Evolutionary conservation across 371 early-diverging fungal species (phyloP), one percentile per base, ranked within the genome.

Genomic region (Syncephalastrum monosporum): DNA sequence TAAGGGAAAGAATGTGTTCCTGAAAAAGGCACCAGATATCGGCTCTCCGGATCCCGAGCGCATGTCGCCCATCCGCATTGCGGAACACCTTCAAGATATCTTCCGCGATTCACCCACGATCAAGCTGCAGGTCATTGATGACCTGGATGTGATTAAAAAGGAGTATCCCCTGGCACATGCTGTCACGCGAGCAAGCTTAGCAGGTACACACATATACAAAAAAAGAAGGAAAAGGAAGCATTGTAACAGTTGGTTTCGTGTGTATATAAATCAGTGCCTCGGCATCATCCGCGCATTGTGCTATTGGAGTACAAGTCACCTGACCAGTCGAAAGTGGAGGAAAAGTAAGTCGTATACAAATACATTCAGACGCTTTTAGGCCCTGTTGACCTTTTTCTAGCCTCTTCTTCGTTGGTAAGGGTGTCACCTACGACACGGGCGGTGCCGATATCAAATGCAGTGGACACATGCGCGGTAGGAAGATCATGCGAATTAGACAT

Each of bases 401-500:
- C 65, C 68, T 93, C 16, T 94, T 85, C 75, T 83, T 95, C 63
- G 88, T 93, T 23, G 95, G 95, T 47, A 95, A 95, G 72, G 95
- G 95, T 65, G 91, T 94, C 7, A 92, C 92, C 17, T 94, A 87
- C 63, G 94, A 94, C 64, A 93, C 93, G 29, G 95, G 95, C 50
- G 95, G 95, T 70, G 88, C 90, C 53, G 90, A 92, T 67, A 79
- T 95, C 61, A 95, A 95, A 75, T 77, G 82, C 51, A 85, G 88
- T 49, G 94, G 91, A 46, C 75, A 79, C 52, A 94, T 94, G 94
- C 81, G 92, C 50, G 91, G 91, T 62, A 65, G 48, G 50, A 15
- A 16, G 5, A 8, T 5, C 43, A 43, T 23, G 6, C 42, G 21
- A 14, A 15, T 13, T 19, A 38, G 3, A 57, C 17, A 17, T 17